These are phyloP conservation scores for Diaporthe aspalathi DNA, from an alignment of 2,329 filamentous ascomycete species.

Conservation along the genomic window DNA sequence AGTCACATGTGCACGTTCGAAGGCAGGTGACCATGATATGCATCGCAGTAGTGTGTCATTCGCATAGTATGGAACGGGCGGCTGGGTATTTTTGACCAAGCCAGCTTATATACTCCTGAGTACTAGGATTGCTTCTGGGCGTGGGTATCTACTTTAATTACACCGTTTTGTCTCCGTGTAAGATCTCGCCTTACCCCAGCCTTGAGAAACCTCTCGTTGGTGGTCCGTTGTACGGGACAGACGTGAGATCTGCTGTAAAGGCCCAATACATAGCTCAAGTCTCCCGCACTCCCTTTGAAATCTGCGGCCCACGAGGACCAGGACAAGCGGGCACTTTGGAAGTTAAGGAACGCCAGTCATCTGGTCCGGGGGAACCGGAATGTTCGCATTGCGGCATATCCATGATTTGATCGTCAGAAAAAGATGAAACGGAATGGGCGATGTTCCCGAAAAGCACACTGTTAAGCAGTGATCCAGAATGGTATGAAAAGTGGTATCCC, in stretches of 20 bases:
- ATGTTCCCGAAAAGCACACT: not conserved
- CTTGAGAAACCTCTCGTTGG: not conserved
- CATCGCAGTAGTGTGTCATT: not conserved
- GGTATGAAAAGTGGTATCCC: conserved; percentile 21
- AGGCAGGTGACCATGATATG: not conserved
- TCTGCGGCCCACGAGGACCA: not conserved
- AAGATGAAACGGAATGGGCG: not conserved
- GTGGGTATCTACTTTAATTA: too few species aligned
- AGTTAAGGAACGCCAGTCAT: too few species aligned
- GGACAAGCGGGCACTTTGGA: not conserved
- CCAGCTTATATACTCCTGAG: too few species aligned
- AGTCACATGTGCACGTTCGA: not conserved
- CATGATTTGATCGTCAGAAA: not conserved
- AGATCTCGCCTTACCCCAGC: not conserved
- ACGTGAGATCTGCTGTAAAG: not conserved
- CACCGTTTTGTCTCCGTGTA: too few species aligned
- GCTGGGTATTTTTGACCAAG: too few species aligned
- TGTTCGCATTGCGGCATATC: not conserved
- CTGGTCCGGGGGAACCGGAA: not conserved
- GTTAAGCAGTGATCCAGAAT: conserved; percentile 1
- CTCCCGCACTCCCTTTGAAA: too few species aligned
- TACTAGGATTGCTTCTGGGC: too few species aligned
- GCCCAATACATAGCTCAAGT: too few species aligned
- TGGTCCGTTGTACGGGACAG: not conserved
- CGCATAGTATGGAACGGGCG: too few species aligned